Conservation (phyloP, 495 filamentous ascomycete species). For the Aspergillus nidulans region DNA sequence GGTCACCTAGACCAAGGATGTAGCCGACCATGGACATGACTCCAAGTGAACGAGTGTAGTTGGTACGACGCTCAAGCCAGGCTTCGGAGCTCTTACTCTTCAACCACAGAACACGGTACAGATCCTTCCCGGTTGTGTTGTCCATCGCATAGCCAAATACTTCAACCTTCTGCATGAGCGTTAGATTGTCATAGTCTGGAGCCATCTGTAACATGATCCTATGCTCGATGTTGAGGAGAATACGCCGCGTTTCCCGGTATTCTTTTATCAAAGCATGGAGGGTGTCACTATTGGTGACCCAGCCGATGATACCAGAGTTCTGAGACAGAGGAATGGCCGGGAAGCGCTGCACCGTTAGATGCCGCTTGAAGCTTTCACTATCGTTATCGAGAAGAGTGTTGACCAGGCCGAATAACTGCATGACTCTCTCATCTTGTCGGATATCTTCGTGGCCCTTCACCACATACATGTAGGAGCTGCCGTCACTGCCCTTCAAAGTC, state of each 20-base stretch:
- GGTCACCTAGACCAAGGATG: slow-evolving; percentile 92
- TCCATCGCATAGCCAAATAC: slow-evolving; percentile 98
- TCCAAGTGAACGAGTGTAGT: slow-evolving; percentile 93
- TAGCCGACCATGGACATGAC: slow-evolving; percentile 99
- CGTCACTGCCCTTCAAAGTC: slow-evolving; percentile 83
- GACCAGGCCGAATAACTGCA: slow-evolving; percentile 95
- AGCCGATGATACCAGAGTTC: slow-evolving; percentile 88
- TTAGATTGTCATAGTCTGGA: slow-evolving; percentile 96
- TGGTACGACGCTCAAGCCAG: slow-evolving; percentile 94
- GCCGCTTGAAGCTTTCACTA: slow-evolving; percentile 91
- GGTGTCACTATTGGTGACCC: slow-evolving; percentile 98
- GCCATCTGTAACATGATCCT: slow-evolving; percentile 99
- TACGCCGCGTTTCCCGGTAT: slow-evolving; percentile 93
- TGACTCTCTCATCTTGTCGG: slow-evolving; percentile 95
- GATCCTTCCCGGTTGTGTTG: slow-evolving; percentile 97
- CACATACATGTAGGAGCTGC: slow-evolving; percentile 74
- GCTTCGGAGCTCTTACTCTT: slow-evolving; percentile 98
- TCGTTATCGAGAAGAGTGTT: slow-evolving; percentile 92
- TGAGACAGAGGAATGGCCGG: slow-evolving; percentile 94
- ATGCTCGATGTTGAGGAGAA: slow-evolving; percentile 97
- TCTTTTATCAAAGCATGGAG: slow-evolving; percentile 94
- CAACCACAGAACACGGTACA: slow-evolving; percentile 96
- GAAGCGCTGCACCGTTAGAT: slow-evolving; percentile 92
- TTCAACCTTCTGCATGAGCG: slow-evolving; percentile 99
- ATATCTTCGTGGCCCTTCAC: slow-evolving; percentile 99